Conservation (phyloP, 2,329 filamentous ascomycete genomes). For the Neonectria magnoliae region DNA sequence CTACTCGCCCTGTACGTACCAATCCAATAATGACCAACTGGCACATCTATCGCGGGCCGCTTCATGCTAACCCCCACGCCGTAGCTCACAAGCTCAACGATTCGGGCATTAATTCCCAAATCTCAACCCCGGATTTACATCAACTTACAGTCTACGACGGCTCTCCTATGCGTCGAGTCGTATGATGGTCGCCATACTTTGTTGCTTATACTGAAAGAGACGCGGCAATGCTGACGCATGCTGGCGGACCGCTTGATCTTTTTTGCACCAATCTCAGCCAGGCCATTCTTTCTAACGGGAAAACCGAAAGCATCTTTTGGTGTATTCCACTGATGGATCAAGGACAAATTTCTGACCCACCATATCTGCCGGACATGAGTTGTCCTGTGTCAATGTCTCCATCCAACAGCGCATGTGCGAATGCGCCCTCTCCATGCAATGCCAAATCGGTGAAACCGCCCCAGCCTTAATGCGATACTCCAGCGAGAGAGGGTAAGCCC, state of each 20-base stretch:
- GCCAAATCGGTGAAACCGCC: conserved; percentile 7
- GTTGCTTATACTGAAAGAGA: conserved; percentile 11
- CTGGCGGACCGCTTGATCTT: conserved; percentile 26
- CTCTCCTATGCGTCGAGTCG: conserved; percentile 13
- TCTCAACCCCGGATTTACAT: conserved; percentile 38
- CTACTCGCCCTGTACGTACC: not conserved
- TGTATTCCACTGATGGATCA: conserved; percentile 15
- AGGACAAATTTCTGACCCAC: conserved; percentile 26
- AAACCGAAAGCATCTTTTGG: conserved; percentile 3
- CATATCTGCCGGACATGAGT: conserved; percentile 7
- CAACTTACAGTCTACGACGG: conserved; percentile 19
- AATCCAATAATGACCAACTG: conserved; percentile 10
- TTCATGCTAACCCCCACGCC: conserved; percentile 34
- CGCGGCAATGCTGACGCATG: conserved; percentile 25
- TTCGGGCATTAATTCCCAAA: conserved; percentile 23
- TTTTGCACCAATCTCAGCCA: conserved; percentile 32
- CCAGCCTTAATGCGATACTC: conserved; percentile 7
- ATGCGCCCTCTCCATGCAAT: conserved; percentile 11
- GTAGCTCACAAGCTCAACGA: conserved; percentile 25
- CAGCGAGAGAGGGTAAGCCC: conserved; percentile 1
- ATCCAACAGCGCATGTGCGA: conserved; percentile 8
- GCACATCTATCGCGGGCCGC: conserved; percentile 5
- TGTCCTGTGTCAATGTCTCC: conserved; percentile 5
- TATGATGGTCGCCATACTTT: conserved; percentile 29
- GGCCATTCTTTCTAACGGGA: conserved; percentile 30